Base-by-base conservation (phyloP, 1,284 basidiomycete genomes). In the Tilletia caries region DNA sequence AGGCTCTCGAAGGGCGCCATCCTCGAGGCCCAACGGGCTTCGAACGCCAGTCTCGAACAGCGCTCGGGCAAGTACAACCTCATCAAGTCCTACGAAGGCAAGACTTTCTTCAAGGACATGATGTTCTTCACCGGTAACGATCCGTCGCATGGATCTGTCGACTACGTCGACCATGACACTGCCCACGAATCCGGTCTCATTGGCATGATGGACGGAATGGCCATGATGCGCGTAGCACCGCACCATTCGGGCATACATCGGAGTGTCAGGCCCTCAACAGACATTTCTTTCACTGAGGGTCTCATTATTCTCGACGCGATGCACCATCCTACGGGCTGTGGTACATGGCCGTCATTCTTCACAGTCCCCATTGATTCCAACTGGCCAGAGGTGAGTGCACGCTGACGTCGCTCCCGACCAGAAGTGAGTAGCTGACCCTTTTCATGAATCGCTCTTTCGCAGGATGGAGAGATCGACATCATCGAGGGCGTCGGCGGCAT, bases 61-160 rank as follows among this genome's bases (percentile, higher is more conserved):
- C 54, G 54, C 10, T 29, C 54, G 27, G 54, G n/a, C 54, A 27
- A 60, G 6, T 60, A 60, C 54, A 27, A 60, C 25, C 54, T 60
- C 27, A 32, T 60, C 54, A 60, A 60, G 29, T 60, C 54, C 5
- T 76, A 75, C 68, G 44, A 71, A 13, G 75, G 73, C 5, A n/a
- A 60, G n/a, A 73, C 73, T 68, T 78, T 80, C 54, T 77, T 73
- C 69, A n/a, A 76, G 43, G 71, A 76, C 67, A 74, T 74, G 67
- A 75, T 72, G 72, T 80, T 75, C 67, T 80, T 75, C 71, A 72
- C 73, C n/a, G 73, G 43, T 54, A 52, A 58, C 10, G 78, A 80
- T 37, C 78, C 78, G 1, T 78, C 75, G 2, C 65, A 76, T 27
- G 77, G 77, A 25, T n/a, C 69, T 18, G 77, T 80, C 18, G 67